Evolutionary conservation across 129 eudicot genomes (phyloP), one percentile per base, ranked within the genome.

Genomic region (Flaveria bidentis): DNA sequence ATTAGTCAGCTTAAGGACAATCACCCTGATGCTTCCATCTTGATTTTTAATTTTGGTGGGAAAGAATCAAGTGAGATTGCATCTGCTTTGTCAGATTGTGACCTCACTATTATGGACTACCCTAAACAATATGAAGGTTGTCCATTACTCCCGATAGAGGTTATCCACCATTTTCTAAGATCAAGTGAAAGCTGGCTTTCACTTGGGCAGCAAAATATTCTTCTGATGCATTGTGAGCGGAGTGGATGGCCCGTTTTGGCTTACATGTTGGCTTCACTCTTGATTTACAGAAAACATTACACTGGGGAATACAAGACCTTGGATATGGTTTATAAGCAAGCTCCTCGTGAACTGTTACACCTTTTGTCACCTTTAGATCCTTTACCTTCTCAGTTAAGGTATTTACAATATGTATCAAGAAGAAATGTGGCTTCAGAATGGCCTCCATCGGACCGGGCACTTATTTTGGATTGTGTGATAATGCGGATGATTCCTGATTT

Each of bases 201-300:
- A 12, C 91, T 91, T 18, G 91, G 97, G 73, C 84, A 80, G 17
- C 97, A 91, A 63, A 88, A 91, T 83, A 78, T 91, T 72, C 93
- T 91, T 58, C 82, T 91, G 73, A 88, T 91, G 97, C 97, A 91
- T 74, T 91, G 97, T 78, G 97, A 91, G 69, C 85, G 76, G 60
- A 93, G 97, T 69, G 94, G 91, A 71, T 91, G 97, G 97, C 89
- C 97, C 9, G 93, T 91, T 86, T 77, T 91, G 81, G 97, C 93
- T 57, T 88, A 75, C 84, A 88, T 91, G 93, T 76, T 91, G 82
- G 93, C 97, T 84, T 93, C 97, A 13, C 82, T 91, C 57, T 39
- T 91, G 79, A 86, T 88, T 77, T 91, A 88, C 50, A 65, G 89
- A 76, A 88, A 85, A 73, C 86, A 86, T 8, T 91, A 86, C 80